phyloP scores from a whole-genome alignment of 345 rosid species.

The Cardamine occulta region DNA sequence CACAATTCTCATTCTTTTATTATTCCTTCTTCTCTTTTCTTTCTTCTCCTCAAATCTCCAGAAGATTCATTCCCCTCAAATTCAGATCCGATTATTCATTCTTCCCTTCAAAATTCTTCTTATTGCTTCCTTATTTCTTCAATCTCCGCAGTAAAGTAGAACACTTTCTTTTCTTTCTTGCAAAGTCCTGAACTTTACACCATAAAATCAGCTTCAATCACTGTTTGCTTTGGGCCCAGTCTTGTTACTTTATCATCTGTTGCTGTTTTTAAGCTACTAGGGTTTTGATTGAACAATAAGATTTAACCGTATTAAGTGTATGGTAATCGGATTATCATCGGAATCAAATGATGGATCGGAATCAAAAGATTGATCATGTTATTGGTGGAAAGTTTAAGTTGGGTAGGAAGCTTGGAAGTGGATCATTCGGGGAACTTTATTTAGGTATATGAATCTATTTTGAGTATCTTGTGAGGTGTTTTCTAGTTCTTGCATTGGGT shows the following conservation, averaged over 20 bases:
- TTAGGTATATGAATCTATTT: conserved; percentile 55
- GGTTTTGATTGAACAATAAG: conserved; percentile 25
- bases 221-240: conserved; percentile 24
- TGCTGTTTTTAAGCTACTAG: conserved; percentile 13
- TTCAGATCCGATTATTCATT: conserved; percentile 44
- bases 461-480: background rate
- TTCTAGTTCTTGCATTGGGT: conserved; percentile 14
- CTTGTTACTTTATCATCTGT: conserved; percentile 2
- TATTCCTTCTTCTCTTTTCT: conserved; percentile 5
- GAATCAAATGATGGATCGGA: conserved; percentile 30
- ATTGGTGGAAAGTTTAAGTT: conserved; percentile 85
- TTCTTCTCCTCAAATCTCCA: conserved; percentile 3
- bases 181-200: conserved; percentile 16
- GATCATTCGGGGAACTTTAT: conserved; percentile 88
- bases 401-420: conserved; percentile 90
- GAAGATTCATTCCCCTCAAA: conserved; percentile 34
- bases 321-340: conserved; percentile 36
- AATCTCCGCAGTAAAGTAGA: conserved; percentile 10
- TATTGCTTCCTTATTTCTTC: conserved; percentile 21
- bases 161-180: conserved; percentile 17
- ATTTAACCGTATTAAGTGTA: conserved; percentile 35
- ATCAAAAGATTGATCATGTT: conserved; percentile 59
- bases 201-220: conserved; percentile 34
- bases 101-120: conserved; percentile 29
- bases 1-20: background rate